Evolutionary conservation across 2,329 filamentous ascomycete genomes (phyloP).

Genomic region (Fusarium succisae): DNA sequence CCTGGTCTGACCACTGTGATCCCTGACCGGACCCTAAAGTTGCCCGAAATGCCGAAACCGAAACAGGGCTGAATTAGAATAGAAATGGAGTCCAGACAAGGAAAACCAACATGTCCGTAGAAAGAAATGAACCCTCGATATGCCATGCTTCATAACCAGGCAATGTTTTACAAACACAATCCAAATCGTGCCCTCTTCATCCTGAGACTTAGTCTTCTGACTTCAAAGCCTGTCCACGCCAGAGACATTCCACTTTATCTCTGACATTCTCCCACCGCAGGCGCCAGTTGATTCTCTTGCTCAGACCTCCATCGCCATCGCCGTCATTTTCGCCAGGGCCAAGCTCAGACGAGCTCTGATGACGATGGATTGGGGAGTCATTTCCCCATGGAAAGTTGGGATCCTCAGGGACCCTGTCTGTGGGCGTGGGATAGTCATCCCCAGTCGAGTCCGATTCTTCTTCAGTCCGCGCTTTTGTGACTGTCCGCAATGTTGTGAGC

Average conservation of each 20-base stretch:
- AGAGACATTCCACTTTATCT: conserved; percentile 25
- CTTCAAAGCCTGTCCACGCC: conserved; percentile 10
- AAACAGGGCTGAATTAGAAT: conserved; percentile 28
- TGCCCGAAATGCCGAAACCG: conserved; percentile 32
- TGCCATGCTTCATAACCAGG: background rate
- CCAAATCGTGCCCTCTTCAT: background rate
- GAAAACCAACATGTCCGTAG: conserved; percentile 9
- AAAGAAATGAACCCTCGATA: background rate
- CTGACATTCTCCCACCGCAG: conserved; percentile 26
- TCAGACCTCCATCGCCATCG: conserved; percentile 6
- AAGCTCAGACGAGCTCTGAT: conserved; percentile 44
- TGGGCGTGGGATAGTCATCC: conserved; percentile 31
- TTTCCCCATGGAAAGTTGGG: conserved; percentile 51
- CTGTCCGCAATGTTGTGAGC: conserved; percentile 37
- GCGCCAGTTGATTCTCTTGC: conserved; percentile 9
- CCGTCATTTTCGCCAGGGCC: conserved; percentile 31
- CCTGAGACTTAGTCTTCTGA: conserved; percentile 5
- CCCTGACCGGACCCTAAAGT: conserved; percentile 18
- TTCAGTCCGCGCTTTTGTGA: conserved; percentile 17
- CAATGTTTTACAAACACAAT: background rate
- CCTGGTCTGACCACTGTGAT: background rate
- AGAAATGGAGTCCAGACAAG: conserved; percentile 24
- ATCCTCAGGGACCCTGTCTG: conserved; percentile 38
- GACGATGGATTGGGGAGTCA: conserved; percentile 48
- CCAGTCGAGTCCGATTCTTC: conserved; percentile 4